Evolutionary conservation across 176 grass and related monocot genomes (phyloP), one percentile per base, ranked within the genome.

Genomic region (Cenchrus purpureus): DNA sequence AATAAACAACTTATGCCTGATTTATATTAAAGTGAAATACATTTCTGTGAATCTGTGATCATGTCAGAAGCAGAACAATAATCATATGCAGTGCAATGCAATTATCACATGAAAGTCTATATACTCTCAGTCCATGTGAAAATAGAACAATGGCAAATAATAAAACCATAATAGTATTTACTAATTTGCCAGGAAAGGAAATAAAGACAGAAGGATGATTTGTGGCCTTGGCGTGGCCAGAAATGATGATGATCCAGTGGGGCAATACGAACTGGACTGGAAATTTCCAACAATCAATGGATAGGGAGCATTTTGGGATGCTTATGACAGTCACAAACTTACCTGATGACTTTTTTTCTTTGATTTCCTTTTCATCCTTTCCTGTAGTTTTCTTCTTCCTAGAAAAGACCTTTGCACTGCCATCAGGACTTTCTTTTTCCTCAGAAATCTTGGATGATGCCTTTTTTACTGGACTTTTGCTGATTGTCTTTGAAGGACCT

Each of bases 331-430:
- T 34, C 42, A 60, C 65, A 70, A 69, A 54, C 55, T 77, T 96
- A 99, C 97, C 97, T 68, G 84, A 88, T 79, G 87, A 78, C 74
- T 86, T 92, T 76, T 91, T 97, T 62, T 90, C 91, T 75, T 99
- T 92, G 54, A 65, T 79, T 13, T 86, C 80, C 74, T 83, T 88
- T 85, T 82, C 91, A 46, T 10, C 55, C 63, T 89, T 93, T 55
- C 74, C 64, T 32, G 66, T 71, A 55, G 68, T 31, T 82, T 86
- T 99, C 76, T 80, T 99, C 82, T 99, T 99, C 79, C 97, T 95
- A 79, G 92, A 97, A 83, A 99, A 94, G 74, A 99, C 94, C 75
- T 99, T 97, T 75, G 84, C 75, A 83, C 85, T 89, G 20, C 78
- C 83, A 49, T 91, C 79, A n/a, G 59, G 84, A 45, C 77, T 87